These are phyloP conservation scores for Nothopassalora personata DNA, from an alignment of 2,329 filamentous ascomycete species.

Conservation along the genomic window DNA sequence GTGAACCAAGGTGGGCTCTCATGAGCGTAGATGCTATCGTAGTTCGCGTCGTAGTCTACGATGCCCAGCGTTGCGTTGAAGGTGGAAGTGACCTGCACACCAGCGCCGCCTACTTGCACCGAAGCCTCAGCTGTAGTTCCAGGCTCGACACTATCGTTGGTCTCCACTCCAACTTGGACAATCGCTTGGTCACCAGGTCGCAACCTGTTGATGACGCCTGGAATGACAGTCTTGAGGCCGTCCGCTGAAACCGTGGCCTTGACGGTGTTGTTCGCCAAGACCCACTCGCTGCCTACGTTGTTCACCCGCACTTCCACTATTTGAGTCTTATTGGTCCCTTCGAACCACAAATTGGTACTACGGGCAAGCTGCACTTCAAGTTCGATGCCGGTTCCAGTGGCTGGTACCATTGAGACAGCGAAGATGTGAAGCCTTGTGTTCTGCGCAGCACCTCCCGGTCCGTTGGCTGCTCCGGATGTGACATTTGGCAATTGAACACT, in stretches of 20 bases:
- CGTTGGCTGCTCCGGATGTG: slow-evolving; percentile 31
- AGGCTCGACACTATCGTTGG: slow-evolving; percentile 28
- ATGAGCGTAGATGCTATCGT: slow-evolving; percentile 38
- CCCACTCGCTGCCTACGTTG: slow-evolving; percentile 34
- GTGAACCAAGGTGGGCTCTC: slow-evolving; percentile 52
- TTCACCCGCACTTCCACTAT: slow-evolving; percentile 37
- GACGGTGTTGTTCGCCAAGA: slow-evolving; percentile 33
- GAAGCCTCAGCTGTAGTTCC: slow-evolving; percentile 31
- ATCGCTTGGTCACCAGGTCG: slow-evolving; percentile 37
- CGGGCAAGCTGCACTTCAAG: slow-evolving; percentile 37
- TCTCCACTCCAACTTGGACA: slow-evolving; percentile 36
- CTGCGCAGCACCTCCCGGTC: slow-evolving; percentile 27
- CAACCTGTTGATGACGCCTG: slow-evolving; percentile 37
- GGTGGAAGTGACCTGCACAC: slow-evolving; percentile 25
- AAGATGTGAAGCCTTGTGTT: slow-evolving; percentile 37
- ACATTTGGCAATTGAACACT: slow-evolving; percentile 36
- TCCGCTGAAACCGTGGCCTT: slow-evolving; percentile 32
- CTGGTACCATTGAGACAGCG: slow-evolving; percentile 34
- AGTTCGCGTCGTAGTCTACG: slow-evolving; percentile 31
- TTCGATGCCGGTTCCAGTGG: slow-evolving; percentile 20
- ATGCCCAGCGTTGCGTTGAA: slow-evolving; percentile 37
- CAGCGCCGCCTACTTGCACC: slow-evolving; percentile 24
- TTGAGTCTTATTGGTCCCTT: slow-evolving; percentile 36
- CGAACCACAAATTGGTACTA: slow-evolving; percentile 40
- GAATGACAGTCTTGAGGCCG: slow-evolving; percentile 32